Evolutionary conservation across 164 flowering plant genomes (phyloP).

Genomic region (Aristolochia fimbriata): DNA sequence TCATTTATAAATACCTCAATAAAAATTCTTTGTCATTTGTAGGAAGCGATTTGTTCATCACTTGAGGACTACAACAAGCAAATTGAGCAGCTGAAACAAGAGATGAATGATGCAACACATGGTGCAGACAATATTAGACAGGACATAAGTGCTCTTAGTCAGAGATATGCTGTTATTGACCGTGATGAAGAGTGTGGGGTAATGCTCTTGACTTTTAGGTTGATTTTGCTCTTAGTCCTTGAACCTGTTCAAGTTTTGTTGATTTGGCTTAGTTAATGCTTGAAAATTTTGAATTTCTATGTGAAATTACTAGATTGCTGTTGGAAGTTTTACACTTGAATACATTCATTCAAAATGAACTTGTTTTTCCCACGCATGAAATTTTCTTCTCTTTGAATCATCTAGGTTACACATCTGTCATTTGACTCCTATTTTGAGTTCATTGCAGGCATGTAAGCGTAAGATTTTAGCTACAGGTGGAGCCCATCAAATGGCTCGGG

Average conservation of each 20-base stretch:
- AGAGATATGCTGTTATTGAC: constrained; percentile 86
- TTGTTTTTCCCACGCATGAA: too few relatives aligned
- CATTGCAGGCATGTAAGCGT: constrained; percentile 59
- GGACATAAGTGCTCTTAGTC: constrained; percentile 95
- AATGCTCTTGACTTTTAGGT: constrained; percentile 1
- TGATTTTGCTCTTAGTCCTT: too few relatives aligned
- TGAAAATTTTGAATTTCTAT: too few relatives aligned
- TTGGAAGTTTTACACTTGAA: too few relatives aligned
- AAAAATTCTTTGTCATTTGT: constrained; percentile 1
- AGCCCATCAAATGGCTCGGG: constrained; percentile 47
- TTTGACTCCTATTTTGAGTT: not conserved
- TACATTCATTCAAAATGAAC: too few relatives aligned
- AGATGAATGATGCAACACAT: constrained; percentile 98
- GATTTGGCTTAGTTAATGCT: too few relatives aligned
- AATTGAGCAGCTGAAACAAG: constrained; percentile 84
- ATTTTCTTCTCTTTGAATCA: not conserved
- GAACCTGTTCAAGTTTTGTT: too few relatives aligned
- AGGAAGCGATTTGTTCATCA: constrained; percentile 99
- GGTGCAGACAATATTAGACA: constrained; percentile 97
- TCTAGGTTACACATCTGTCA: not conserved
- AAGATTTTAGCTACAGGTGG: constrained; percentile 55
- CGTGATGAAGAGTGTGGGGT: constrained; percentile 99
- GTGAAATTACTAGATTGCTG: too few relatives aligned
- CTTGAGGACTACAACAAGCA: constrained; percentile 98
- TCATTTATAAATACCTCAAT: too few relatives aligned